Conservation (phyloP, 768 basidiomycete species). For the Mycena metata region DNA sequence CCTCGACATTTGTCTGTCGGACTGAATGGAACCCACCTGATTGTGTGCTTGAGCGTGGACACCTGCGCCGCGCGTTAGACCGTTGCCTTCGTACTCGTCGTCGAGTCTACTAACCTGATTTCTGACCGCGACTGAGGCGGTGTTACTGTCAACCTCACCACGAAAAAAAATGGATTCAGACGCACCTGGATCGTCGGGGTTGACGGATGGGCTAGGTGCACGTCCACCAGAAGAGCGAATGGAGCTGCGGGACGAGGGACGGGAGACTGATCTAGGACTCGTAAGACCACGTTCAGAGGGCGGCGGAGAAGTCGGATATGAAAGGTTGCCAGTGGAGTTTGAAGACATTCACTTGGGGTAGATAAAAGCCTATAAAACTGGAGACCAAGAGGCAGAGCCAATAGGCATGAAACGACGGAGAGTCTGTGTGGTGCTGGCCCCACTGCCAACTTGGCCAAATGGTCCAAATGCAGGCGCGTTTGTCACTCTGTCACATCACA, state of each 20-base stretch:
- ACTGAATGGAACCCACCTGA: constrained; percentile 46
- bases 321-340: neutral
- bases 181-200: constrained; percentile 78
- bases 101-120: constrained; percentile 58
- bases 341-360: constrained; percentile 28
- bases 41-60: constrained; percentile 85
- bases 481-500: no score
- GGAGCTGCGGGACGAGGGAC: constrained; percentile 65
- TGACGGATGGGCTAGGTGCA: constrained; percentile 68
- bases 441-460: no score
- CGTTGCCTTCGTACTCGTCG: neutral
- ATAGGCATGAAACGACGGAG: no score
- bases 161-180: constrained; percentile 25
- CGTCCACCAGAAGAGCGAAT: constrained; percentile 56
- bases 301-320: constrained; percentile 25
- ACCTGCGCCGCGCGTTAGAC: constrained; percentile 50
- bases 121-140: constrained; percentile 73
- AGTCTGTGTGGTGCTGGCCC: no score
- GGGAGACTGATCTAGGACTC: constrained; percentile 16
- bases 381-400: no score
- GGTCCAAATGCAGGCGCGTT: no score
- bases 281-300: constrained; percentile 18
- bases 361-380: no score
- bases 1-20: no score
- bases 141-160: constrained; percentile 29